Percentiles rank a stretch among this genome's conserved stretches.
Evolutionary conservation across 1,284 basidiomycete species (phyloP).

Genomic region (Microbotryum silenes-acaulis): DNA sequence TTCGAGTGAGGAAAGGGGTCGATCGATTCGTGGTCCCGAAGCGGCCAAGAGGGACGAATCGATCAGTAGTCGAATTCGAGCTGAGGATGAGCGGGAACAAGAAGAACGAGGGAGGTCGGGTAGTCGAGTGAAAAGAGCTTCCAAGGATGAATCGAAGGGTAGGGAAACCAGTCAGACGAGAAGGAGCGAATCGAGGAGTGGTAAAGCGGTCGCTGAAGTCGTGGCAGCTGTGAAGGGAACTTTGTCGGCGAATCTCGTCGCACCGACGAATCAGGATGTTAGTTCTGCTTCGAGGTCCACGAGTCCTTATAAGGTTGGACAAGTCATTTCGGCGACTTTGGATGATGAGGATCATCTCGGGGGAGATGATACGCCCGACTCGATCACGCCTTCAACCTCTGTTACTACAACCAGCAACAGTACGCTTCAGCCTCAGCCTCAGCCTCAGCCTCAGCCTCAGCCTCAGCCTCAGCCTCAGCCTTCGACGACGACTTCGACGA

Average conservation of each 20-base stretch:
- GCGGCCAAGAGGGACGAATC: conserved; percentile 11
- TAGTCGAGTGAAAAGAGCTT: conserved; percentile 5
- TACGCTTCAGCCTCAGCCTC: neutral
- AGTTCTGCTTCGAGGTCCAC: no score
- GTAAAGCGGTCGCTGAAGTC: no score
- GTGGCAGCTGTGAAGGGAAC: no score
- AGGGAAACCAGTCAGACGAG: no score
- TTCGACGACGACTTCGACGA: neutral
- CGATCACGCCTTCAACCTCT: neutral
- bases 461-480: neutral
- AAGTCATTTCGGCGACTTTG: conserved; percentile 12
- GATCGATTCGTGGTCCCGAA: neutral
- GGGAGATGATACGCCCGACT: neutral
- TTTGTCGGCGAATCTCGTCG: no score
- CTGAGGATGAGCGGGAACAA: conserved; percentile 18
- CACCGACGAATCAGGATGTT: no score
- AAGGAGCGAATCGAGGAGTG: no score
- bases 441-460: neutral
- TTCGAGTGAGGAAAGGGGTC: no score
- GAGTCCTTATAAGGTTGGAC: neutral
- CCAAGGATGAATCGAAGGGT: neutral
- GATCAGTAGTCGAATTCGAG: conserved; percentile 10
- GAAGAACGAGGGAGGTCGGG: conserved; percentile 19
- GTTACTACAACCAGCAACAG: no score
- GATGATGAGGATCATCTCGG: conserved; percentile 3